phyloP scores from a whole-genome alignment of 768 basidiomycete genomes.

The Clathrus columnatus region DNA sequence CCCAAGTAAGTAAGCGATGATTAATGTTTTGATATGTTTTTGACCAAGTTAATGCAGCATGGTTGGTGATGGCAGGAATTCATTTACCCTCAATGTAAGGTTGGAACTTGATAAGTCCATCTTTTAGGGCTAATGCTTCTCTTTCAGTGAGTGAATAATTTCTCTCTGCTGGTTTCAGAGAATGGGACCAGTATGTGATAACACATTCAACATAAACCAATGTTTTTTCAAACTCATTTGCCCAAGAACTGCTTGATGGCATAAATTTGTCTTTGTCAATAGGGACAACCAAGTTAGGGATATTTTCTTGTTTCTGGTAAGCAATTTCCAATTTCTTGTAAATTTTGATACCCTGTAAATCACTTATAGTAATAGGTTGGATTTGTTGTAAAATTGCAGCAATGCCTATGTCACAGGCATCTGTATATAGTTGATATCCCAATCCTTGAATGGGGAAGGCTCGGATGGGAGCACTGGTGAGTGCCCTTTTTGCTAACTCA shows the following conservation, averaged over 20 bases:
- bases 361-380: slow-evolving; percentile 16
- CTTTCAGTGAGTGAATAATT: slow-evolving; percentile 32
- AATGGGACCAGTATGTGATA: slow-evolving; percentile 23
- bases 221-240: slow-evolving; percentile 22
- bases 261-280: slow-evolving; percentile 11
- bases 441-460: slow-evolving; percentile 22
- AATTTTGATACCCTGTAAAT: slow-evolving; percentile 18
- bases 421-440: slow-evolving; percentile 30
- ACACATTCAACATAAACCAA: slow-evolving; percentile 25
- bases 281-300: slow-evolving; percentile 11
- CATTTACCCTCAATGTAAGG: slow-evolving; percentile 29
- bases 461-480: slow-evolving; percentile 25
- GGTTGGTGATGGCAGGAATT: slow-evolving; percentile 18
- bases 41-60: slow-evolving; percentile 28
- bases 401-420: slow-evolving; percentile 21
- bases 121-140: slow-evolving; percentile 31
- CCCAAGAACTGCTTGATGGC: slow-evolving; percentile 11
- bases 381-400: slow-evolving; percentile 19
- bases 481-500: slow-evolving; percentile 20
- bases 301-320: slow-evolving; percentile 1
- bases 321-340: slow-evolving; percentile 16
- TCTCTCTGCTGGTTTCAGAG: slow-evolving; percentile 25
- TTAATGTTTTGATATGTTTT: slow-evolving; percentile 31
- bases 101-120: slow-evolving; percentile 30
- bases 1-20: slow-evolving; percentile 28